Base-by-base conservation (phyloP, 2,329 filamentous ascomycete species). In the Aspergillus brasiliensis region DNA sequence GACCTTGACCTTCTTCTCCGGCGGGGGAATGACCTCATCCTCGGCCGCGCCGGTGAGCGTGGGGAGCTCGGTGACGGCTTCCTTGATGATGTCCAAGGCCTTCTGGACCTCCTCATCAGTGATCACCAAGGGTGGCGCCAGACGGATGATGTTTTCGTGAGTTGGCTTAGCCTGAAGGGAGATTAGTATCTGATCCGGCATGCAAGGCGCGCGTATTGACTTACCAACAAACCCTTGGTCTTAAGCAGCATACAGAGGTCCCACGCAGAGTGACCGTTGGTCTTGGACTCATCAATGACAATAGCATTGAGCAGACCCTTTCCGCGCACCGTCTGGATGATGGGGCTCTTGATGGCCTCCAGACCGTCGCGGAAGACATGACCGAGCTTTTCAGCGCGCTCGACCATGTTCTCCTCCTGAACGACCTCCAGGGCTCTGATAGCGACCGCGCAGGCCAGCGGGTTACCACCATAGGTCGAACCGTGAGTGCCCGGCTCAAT, bases 391-490 rank as follows among this genome's bases (percentile, higher is more conserved):
- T 97, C 88, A 3, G 95, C 92, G 58, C 88, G 89, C 73, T 91
- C 88, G 23, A 92, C 90, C 80, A 99, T 86, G 65, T 91, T 84
- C 79, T 97, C 93, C 75, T 99, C 95, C 72, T 94, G 87, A 68
- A 99, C 89, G 57, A 99, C 86, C 82, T 99, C 93, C 47, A 99
- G 84, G 19, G 95, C 95, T 64, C 93, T 91, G 73, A 99, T 97
- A 23, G 94, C 96, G 28, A 99, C 91, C 40, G 95, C 95, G 69
- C 92, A 98, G 23, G 93, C 95, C 11, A 99, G 84, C 17, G 95
- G 95, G 80, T 99, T 99, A 53, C 95, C 95, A 62, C 95, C 95
- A 73, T 98, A 99, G n/a, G 95, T 99, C 44, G 92, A 97, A 51
- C 95, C 95, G 78, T 99, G 95, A 25, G 95, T 98, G 61, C 95